These are phyloP conservation scores for Clavispora vitiphila DNA, from an alignment of 805 yeast species.

Conservation along the genomic window DNA sequence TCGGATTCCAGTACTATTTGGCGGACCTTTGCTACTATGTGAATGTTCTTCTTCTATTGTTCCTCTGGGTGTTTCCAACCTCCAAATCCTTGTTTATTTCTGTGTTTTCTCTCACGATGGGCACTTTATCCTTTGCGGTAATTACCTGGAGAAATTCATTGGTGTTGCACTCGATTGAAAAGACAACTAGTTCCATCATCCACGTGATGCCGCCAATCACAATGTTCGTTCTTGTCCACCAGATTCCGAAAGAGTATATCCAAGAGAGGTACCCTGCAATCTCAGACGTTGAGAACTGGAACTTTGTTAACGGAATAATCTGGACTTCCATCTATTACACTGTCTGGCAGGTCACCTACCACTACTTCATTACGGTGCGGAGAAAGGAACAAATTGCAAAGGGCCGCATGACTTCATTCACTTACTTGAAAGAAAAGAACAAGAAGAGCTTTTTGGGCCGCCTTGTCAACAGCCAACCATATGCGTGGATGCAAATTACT, in stretches of 20 bases:
- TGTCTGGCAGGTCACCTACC: conserved; percentile 86
- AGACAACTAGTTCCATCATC: conserved; percentile 85
- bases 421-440: conserved; percentile 71
- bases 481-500: conserved; percentile 74
- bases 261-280: conserved; percentile 78
- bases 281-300: conserved; percentile 59
- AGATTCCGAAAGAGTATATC: conserved; percentile 48
- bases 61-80: conserved; percentile 77
- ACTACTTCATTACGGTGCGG: conserved; percentile 83
- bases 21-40: conserved; percentile 95
- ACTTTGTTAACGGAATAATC: conserved; percentile 60
- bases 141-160: conserved; percentile 93
- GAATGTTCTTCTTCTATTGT: conserved; percentile 61
- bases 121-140: conserved; percentile 89
- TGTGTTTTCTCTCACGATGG: conserved; percentile 82
- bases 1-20: conserved; percentile 75
- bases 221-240: conserved; percentile 82
- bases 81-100: conserved; percentile 71
- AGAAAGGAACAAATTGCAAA: conserved; percentile 74
- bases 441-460: conserved; percentile 61
- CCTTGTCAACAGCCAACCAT: conserved; percentile 78
- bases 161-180: conserved; percentile 87
- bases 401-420: conserved; percentile 85
- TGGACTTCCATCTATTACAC: conserved; percentile 81
- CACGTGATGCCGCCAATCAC: conserved; percentile 89